These are phyloP conservation scores for Apostasia ramifera DNA, from an alignment of 106 monocot genomes.

Conservation along the genomic window DNA sequence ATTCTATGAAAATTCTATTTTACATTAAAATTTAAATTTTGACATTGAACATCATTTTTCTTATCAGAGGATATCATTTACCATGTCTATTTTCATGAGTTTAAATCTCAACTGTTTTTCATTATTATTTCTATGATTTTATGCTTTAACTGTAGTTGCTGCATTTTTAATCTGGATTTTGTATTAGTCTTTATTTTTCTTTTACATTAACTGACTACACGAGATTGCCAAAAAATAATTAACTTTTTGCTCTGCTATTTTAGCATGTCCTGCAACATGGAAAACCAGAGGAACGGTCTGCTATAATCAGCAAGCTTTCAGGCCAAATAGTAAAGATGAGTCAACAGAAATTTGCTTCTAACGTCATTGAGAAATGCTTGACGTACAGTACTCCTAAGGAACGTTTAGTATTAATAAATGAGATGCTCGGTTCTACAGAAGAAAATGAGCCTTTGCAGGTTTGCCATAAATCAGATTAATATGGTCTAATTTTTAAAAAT, in stretches of 20 bases:
- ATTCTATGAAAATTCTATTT: no score
- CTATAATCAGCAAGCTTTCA: conserved; percentile 17
- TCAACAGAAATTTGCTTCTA: conserved; percentile 19
- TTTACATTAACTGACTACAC: not conserved
- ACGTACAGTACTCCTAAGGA: conserved; percentile 21
- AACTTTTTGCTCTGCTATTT: not conserved
- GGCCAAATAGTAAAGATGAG: conserved; percentile 32
- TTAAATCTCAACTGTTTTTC: no score
- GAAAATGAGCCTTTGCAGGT: conserved; percentile 33
- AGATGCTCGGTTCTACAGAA: conserved; percentile 28
- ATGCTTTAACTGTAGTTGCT: not conserved
- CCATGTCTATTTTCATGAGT: no score
- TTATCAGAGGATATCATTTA: no score
- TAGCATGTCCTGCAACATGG: conserved; percentile 32
- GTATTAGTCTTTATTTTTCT: not conserved
- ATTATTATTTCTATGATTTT: not conserved
- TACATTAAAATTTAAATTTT: no score
- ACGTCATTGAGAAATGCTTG: conserved; percentile 25
- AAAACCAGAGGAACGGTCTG: conserved; percentile 21
- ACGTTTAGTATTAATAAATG: conserved; percentile 20
- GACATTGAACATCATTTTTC: not conserved
- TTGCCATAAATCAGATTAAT: not conserved
- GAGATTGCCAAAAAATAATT: not conserved
- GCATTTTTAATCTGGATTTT: not conserved
- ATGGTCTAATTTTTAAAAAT: no score